Conservation (phyloP, 164 flowering plant species). For the Aristolochia fimbriata region DNA sequence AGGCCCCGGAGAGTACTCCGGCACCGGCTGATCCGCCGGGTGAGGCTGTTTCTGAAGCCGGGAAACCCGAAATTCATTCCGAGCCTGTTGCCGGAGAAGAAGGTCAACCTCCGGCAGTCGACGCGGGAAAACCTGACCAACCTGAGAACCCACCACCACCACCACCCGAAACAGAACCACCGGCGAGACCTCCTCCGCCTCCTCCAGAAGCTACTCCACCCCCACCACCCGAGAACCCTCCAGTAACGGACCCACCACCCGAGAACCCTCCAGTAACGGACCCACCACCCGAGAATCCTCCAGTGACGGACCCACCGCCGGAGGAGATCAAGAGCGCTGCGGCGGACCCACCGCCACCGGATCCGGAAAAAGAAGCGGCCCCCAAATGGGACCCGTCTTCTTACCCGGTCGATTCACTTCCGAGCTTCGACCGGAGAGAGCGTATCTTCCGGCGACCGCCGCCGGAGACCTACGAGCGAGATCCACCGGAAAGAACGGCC, state of each 20-base stretch:
- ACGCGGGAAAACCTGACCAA: no score
- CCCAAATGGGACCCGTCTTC: slow-evolving; percentile 8
- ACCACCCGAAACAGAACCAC: background rate
- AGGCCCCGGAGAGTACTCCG: no score
- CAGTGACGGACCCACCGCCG: slow-evolving; percentile 2
- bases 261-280: background rate
- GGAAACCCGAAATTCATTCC: slow-evolving; percentile 5
- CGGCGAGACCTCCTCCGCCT: background rate
- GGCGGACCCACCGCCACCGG: background rate
- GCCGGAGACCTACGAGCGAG: slow-evolving; percentile 22
- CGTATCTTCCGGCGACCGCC: slow-evolving; percentile 27
- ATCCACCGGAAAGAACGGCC: slow-evolving; percentile 17
- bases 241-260: no score
- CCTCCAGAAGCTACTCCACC: slow-evolving; percentile 2
- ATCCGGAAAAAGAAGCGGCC: background rate
- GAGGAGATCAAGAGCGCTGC: background rate
- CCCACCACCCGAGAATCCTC: no score
- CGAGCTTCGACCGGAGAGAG: slow-evolving; percentile 17
- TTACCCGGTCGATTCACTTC: slow-evolving; percentile 21
- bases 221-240: slow-evolving; percentile 3
- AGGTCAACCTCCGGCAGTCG: background rate
- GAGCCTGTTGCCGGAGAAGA: slow-evolving; percentile 10
- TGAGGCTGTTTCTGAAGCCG: slow-evolving; percentile 6
- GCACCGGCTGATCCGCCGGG: slow-evolving; percentile 8
- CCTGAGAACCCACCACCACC: no score